A percentile compares a stretch with the other conserved stretches of the same genome.
phyloP scores from a whole-genome alignment of 768 basidiomycete genomes.

The Lentinula lateritia region DNA sequence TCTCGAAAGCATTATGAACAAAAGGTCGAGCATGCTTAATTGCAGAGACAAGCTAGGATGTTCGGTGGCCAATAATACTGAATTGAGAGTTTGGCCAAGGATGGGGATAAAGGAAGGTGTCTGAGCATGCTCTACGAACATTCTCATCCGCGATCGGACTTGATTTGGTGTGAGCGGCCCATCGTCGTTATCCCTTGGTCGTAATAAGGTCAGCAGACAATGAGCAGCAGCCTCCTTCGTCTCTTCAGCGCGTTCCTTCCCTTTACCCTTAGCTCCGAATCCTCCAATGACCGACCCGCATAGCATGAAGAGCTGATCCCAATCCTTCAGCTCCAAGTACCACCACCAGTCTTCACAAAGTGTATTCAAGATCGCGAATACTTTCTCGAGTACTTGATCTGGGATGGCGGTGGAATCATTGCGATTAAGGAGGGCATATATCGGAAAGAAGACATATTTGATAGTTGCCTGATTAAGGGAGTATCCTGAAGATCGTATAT shows the following conservation, averaged over 20 bases:
- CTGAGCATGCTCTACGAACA: slow-evolving; percentile 39
- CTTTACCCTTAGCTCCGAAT: slow-evolving; percentile 63
- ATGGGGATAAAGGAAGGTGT: slow-evolving; percentile 60
- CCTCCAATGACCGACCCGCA: slow-evolving; percentile 61
- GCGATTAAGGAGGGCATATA: slow-evolving; percentile 79
- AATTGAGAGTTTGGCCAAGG: slow-evolving; percentile 77
- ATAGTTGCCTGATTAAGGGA: slow-evolving; percentile 55
- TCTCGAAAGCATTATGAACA: slow-evolving; percentile 49
- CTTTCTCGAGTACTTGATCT: slow-evolving; percentile 72
- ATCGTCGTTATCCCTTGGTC: slow-evolving; percentile 38
- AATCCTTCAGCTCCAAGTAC: slow-evolving; percentile 62
- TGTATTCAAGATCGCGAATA: slow-evolving; percentile 51
- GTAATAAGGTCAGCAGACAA: slow-evolving; percentile 63
- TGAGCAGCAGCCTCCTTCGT: slow-evolving; percentile 68
- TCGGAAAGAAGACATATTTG: slow-evolving; percentile 83
- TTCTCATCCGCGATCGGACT: slow-evolving; percentile 23
- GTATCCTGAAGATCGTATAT: slow-evolving; percentile 29
- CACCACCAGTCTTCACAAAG: slow-evolving; percentile 84
- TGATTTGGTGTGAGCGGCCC: slow-evolving; percentile 20
- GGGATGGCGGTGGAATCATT: slow-evolving; percentile 67
- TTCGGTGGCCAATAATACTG: slow-evolving; percentile 54
- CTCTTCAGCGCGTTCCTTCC: slow-evolving; percentile 71
- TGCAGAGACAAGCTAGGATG: slow-evolving; percentile 62
- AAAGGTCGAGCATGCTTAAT: slow-evolving; percentile 50
- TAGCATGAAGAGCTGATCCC: slow-evolving; percentile 85